Evolutionary conservation across 2,329 filamentous ascomycete genomes (phyloP), one percentile per base, ranked within the genome.

Genomic region (Botryosphaeria dothidea): DNA sequence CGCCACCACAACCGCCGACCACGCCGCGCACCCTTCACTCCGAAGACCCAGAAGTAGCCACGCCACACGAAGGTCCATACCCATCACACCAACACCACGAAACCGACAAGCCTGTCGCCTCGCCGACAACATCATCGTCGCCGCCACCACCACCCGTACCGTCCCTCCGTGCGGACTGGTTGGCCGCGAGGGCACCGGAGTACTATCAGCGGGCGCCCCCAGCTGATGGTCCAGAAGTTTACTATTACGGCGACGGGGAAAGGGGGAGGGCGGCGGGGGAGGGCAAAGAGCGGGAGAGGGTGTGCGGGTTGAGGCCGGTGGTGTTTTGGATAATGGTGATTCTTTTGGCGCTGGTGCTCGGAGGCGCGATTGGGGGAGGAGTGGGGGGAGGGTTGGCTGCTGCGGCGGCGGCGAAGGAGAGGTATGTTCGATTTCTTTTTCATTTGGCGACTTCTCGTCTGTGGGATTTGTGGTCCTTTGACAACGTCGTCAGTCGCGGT

Each of bases 361-460:
- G 41, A 6, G 57, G 57, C 2, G 57, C 57, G 57, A 36, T 61
- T 17, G 57, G 57, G 1, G 57, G 57, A n/a, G 57, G 57, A 3
- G 57, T 61, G 2, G 57, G 57, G 9, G 57, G 57, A 29, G 57
- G 57, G 43, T 36, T 61, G 19, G 57, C 56, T 38, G 56, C 56
- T 38, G 25, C 51, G 0, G 51, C 27, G 49, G 17, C 21, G 41
- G 23, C 21, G 15, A 25, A 51, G 25, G 38, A 45, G n/a, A 46
- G 23, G 56, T 60, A 58, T 19, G 54, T 58, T 15, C 4, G 29
- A 15, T 11, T 41, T 7, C 15, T 23, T 48, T 41, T 17, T 23
- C 21, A 1, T 2, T 48, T 27, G 9, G 11, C 11, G 13, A 7
- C 13, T 9, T 1, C 25, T 15, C 13, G 21, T 48, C 9, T 27